Evolutionary conservation across 176 grass and related monocot genomes (phyloP).

Genomic region (Juncus effusus): DNA sequence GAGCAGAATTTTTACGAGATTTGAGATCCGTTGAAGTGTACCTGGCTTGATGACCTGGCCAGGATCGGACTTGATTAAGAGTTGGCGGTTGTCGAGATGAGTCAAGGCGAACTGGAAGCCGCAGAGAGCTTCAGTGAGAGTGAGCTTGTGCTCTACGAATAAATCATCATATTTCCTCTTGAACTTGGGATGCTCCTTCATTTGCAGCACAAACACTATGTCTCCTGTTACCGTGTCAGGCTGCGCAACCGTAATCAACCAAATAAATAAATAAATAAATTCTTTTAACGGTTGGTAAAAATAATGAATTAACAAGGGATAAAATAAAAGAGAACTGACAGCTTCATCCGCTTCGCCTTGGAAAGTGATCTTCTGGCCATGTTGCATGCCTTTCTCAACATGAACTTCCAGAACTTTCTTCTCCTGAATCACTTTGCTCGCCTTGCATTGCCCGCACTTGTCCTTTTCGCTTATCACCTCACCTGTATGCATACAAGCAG

Average conservation of each 20-base stretch:
- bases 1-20: not conserved
- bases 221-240: constrained; percentile 88
- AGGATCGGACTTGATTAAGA: constrained; percentile 87
- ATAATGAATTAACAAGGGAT: not conserved
- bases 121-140: constrained; percentile 83
- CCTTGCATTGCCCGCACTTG: constrained; percentile 70
- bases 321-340: constrained; percentile 41
- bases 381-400: constrained; percentile 96
- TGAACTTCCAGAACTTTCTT: constrained; percentile 92
- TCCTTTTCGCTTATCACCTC: constrained; percentile 93
- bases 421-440: constrained; percentile 63
- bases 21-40: not conserved
- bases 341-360: constrained; percentile 98
- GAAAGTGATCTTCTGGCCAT: constrained; percentile 91
- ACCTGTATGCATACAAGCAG: constrained; percentile 41
- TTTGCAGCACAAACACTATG: constrained; percentile 88
- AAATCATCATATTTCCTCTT: constrained; percentile 86
- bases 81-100: constrained; percentile 78
- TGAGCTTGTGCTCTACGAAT: constrained; percentile 63
- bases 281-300: not conserved
- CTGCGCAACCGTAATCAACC: constrained; percentile 28
- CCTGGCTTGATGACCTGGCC: constrained; percentile 83
- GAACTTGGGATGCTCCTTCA: constrained; percentile 88
- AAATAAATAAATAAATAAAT: not conserved
- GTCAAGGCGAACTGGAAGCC: constrained; percentile 86